Percentiles rank a stretch among this genome's conserved stretches.
These are phyloP conservation scores for Myxozyma mucilagina DNA, from an alignment of 805 yeast genomes.

Conservation along the genomic window DNA sequence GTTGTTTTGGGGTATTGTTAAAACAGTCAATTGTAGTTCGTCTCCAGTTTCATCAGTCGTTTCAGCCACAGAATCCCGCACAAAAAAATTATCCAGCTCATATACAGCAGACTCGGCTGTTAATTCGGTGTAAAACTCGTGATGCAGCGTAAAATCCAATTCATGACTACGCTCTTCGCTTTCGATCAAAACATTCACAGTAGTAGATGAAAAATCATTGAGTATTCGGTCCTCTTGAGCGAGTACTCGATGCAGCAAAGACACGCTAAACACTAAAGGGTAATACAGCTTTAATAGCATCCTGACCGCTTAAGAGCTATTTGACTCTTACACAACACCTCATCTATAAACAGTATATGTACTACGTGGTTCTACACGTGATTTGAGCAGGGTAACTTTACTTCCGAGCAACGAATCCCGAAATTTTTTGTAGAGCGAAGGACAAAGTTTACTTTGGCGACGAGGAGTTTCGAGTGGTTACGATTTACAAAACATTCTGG, in stretches of 20 bases:
- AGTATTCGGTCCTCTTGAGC: not conserved
- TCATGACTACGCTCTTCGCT: not conserved
- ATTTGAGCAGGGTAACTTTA: slow-evolving; percentile 4
- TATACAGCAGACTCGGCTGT: not conserved
- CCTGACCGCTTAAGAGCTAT: not conserved
- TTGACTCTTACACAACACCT: not conserved
- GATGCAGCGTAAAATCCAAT: not conserved
- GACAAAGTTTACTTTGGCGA: not conserved
- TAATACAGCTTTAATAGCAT: not conserved
- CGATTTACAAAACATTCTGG: not conserved
- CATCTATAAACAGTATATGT: not conserved
- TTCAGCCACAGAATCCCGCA: not conserved
- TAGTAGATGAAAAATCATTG: not conserved
- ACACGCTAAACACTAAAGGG: not conserved
- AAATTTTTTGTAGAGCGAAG: not conserved
- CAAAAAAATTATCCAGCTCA: not conserved
- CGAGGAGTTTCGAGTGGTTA: too few relatives aligned
- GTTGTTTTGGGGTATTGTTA: not conserved
- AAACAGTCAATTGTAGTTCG: not conserved
- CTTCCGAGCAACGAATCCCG: slow-evolving; percentile 22
- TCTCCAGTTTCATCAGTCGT: not conserved
- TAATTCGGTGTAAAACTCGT: not conserved
- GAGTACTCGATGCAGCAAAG: not conserved
- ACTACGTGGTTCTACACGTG: not conserved
- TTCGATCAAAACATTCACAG: not conserved